Percentiles rank a stretch among this genome's conserved stretches.
Evolutionary conservation across 2,329 filamentous ascomycete species (phyloP).

Genomic region (Ascochyta clinopodiicola): DNA sequence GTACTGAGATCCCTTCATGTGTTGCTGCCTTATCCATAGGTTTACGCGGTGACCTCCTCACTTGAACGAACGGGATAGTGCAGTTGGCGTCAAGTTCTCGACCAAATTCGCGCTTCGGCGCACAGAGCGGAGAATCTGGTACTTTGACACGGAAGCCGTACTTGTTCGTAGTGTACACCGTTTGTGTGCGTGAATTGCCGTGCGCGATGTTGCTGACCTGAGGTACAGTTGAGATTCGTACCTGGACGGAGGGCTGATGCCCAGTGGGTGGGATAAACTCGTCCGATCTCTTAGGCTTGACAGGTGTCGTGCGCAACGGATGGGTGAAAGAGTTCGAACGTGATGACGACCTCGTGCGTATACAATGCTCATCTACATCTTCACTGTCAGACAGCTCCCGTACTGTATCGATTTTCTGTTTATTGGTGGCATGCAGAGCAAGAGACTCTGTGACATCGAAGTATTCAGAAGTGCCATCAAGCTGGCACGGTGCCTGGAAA

Average conservation of each 20-base stretch:
- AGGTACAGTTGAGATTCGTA: not conserved
- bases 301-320: not conserved
- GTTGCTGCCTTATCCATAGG: not conserved
- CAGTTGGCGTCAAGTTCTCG: conserved; percentile 5
- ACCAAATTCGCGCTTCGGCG: conserved; percentile 1
- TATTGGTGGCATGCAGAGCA: not conserved
- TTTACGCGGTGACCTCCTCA: not conserved
- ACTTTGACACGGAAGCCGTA: not conserved
- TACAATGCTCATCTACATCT: not conserved
- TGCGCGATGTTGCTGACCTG: not conserved
- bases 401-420: not conserved
- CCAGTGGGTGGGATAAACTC: not conserved
- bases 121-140: not conserved
- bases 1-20: not conserved
- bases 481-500: not conserved
- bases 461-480: conserved; percentile 1
- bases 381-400: not conserved
- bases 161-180: not conserved
- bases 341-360: too few species aligned
- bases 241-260: not conserved
- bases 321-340: not conserved
- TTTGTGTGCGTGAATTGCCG: not conserved
- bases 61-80: not conserved
- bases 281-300: not conserved
- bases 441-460: too few species aligned